Evolutionary conservation across 371 early-diverging fungal genomes (phyloP), one percentile per base, ranked within the genome.

Genomic region (Actinomucor elegans): DNA sequence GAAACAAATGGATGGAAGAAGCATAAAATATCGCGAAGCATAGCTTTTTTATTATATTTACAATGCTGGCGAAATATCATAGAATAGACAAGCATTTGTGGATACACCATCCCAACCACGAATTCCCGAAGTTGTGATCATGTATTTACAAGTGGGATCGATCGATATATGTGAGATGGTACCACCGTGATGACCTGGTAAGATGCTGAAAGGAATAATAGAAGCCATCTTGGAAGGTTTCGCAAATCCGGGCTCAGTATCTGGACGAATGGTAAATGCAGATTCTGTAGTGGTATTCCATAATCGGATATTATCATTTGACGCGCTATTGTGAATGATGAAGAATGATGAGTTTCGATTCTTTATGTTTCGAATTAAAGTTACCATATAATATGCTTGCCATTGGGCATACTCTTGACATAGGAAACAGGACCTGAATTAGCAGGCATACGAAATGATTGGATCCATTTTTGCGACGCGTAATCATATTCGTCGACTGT

Each of bases 61-160:
- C n/a, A 61, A 28, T 24, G 63, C 46, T 15, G 73, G 55, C 17
- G 59, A 53, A 52, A 94, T 85, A 47, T 88, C 89, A 64, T 97
- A 95, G 17, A 94, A 86, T 27, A 95, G 64, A 51, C 92, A 93
- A 21, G 79, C 69, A 61, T 93, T 92, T 24, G 90, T 92, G 15
- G 89, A 84, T 1, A 67, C 52, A 26, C 94, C 95, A 33, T 94
- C 96, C 96, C 96, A 96, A 12, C 96, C 96, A 23, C 95, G 79
- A 64, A 86, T 93, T 8, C 97, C 97, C 0, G 94, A 92, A 1
- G 93, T 87, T 2, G 91, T 90, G 29, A 95, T 80, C 90, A 95
- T 81, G 56, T 85, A 94, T 34, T 82, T 78, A 27, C 86, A 83
- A 9, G 82, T 77, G 8, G 81, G 79, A 57, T 94, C 93, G 35